phyloP scores from a whole-genome alignment of 768 basidiomycete genomes.

The Rhodotorula paludigena region DNA sequence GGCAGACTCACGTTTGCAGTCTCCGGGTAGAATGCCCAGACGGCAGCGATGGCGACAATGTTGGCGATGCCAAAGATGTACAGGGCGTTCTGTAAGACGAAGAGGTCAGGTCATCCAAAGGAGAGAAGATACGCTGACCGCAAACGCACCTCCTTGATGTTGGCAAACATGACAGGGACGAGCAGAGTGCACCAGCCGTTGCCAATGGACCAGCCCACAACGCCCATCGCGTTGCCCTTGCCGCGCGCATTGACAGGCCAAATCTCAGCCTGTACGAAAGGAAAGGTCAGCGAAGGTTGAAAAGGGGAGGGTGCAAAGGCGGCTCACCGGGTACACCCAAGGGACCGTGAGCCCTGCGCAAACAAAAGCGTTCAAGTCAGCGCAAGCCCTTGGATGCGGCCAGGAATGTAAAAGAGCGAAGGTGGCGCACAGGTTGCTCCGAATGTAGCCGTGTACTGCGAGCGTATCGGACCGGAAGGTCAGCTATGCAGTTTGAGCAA shows the following conservation, averaged over 20 bases:
- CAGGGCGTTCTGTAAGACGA: not conserved
- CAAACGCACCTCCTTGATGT: not conserved
- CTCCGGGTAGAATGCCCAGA: constrained; percentile 16
- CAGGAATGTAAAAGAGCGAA: not conserved
- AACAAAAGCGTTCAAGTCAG: not conserved
- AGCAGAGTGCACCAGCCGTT: constrained; percentile 11
- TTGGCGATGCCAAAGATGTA: constrained; percentile 4
- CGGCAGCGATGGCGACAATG: constrained; percentile 1
- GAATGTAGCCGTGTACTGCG: constrained; percentile 11
- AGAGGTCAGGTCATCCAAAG: too few relatives aligned
- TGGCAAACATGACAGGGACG: constrained; percentile 9
- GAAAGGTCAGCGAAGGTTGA: not conserved
- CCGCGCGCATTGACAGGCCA: constrained; percentile 7
- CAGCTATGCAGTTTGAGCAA: too few relatives aligned
- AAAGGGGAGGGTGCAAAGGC: not conserved
- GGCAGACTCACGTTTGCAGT: constrained; percentile 18
- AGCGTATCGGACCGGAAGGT: too few relatives aligned
- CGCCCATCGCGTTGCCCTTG: constrained; percentile 2
- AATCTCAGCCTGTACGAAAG: not conserved
- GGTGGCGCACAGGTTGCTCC: not conserved
- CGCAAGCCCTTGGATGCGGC: not conserved
- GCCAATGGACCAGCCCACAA: constrained; percentile 12
- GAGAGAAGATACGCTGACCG: not conserved
- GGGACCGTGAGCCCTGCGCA: constrained; percentile 7
- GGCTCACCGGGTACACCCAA: not conserved